Percentiles rank a stretch among this genome's conserved stretches.
Conservation (phyloP, 73 alveolate genomes). For the Paramecium tetraurelia region DNA sequence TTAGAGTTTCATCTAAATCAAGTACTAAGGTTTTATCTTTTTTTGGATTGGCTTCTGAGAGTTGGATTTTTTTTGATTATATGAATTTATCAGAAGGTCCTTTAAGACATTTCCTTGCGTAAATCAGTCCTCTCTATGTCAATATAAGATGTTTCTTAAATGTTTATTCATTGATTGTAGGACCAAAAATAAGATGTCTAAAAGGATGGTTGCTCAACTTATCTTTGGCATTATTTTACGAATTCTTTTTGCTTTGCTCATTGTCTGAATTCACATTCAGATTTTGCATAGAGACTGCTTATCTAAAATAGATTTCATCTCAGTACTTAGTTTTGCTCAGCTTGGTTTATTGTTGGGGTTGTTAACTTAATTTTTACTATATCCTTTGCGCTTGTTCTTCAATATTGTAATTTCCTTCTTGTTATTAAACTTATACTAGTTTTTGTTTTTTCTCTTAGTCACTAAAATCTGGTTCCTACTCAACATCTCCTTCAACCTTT, state of each 20-base stretch:
- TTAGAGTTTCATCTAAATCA: constrained; percentile 57
- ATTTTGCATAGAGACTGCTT: neutral
- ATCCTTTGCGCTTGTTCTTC: neutral
- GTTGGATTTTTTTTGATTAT: constrained; percentile 26
- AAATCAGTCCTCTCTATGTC: constrained; percentile 51
- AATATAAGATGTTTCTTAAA: constrained; percentile 41
- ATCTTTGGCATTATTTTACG: neutral
- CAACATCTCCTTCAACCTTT: neutral
- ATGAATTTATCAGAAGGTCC: constrained; percentile 63
- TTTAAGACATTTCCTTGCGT: constrained; percentile 55
- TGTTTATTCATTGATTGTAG: neutral
- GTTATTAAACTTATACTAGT: neutral
- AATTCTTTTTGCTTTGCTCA: neutral
- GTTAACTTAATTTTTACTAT: neutral
- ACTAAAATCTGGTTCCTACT: constrained; percentile 10
- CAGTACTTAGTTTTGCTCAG: neutral
- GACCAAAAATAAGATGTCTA: constrained; percentile 50
- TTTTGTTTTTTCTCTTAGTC: neutral
- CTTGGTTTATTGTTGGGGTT: neutral
- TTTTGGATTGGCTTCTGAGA: constrained; percentile 41
- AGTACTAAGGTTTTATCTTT: constrained; percentile 35
- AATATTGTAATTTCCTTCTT: neutral
- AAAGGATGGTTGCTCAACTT: constrained; percentile 23
- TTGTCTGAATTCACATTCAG: constrained; percentile 29
- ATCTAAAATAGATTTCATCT: neutral